These are phyloP conservation scores for Clitopilus passeckerianus DNA, from an alignment of 768 basidiomycete genomes.

Conservation along the genomic window DNA sequence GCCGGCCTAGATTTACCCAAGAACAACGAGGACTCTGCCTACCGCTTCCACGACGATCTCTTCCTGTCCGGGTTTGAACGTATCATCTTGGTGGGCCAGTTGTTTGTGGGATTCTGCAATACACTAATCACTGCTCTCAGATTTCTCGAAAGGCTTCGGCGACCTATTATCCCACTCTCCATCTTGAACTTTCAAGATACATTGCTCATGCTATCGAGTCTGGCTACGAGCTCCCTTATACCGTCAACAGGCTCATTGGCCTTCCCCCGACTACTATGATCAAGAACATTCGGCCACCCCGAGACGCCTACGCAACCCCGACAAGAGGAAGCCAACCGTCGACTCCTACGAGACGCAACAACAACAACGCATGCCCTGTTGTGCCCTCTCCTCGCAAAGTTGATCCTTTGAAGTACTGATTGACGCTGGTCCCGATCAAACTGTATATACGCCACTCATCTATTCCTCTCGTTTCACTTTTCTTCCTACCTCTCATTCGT, in stretches of 20 bases:
- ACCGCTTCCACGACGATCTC: slow-evolving; percentile 80
- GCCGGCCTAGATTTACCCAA: slow-evolving; percentile 61
- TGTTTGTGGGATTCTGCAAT: not conserved
- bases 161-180: slow-evolving; percentile 90
- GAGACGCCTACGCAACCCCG: slow-evolving; percentile 14
- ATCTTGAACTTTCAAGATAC: slow-evolving; percentile 91
- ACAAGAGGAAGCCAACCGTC: slow-evolving; percentile 9
- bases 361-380: slow-evolving; percentile 16
- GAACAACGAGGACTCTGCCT: slow-evolving; percentile 72
- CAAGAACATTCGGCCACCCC: slow-evolving; percentile 29
- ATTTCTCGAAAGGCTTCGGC: slow-evolving; percentile 93
- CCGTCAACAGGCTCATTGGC: slow-evolving; percentile 75
- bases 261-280: slow-evolving; percentile 63
- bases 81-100: slow-evolving; percentile 68
- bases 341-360: slow-evolving; percentile 19
- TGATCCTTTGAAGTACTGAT: slow-evolving; percentile 34
- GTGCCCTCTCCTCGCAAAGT: slow-evolving; percentile 37
- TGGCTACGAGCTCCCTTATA: slow-evolving; percentile 77
- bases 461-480: not conserved
- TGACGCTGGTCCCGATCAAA: not conserved
- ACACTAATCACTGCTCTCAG: slow-evolving; percentile 31
- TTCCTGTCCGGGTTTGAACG: slow-evolving; percentile 91
- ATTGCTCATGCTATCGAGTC: slow-evolving; percentile 60
- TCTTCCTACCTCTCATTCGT: not conserved
- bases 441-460: not conserved